Evolutionary conservation across 2,329 filamentous ascomycete genomes (phyloP).

Genomic region (Colletotrichum caudatum): DNA sequence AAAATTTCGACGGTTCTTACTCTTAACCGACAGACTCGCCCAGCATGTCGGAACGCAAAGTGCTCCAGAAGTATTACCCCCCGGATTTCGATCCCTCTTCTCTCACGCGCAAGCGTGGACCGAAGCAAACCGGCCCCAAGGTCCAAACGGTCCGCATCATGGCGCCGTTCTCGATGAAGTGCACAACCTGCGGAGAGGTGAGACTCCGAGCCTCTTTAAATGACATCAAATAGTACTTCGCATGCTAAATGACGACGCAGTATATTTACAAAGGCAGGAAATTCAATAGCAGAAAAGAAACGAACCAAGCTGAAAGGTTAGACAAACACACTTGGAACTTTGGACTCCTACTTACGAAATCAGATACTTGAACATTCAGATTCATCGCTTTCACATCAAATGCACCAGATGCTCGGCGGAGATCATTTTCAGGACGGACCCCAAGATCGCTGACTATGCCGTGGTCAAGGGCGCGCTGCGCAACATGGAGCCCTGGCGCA

Average conservation of each 20-base stretch:
- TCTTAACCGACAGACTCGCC: slow-evolving; percentile 29
- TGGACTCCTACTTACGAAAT: too few relatives aligned
- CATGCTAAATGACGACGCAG: neutral
- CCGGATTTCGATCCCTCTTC: slow-evolving; percentile 92
- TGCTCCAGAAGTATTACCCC: slow-evolving; percentile 74
- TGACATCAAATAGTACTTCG: neutral
- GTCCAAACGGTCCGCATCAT: slow-evolving; percentile 90
- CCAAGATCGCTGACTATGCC: slow-evolving; percentile 93
- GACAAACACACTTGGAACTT: too few relatives aligned
- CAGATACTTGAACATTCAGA: slow-evolving; percentile 83
- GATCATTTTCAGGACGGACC: slow-evolving; percentile 94
- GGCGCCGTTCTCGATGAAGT: slow-evolving; percentile 87
- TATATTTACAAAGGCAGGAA: slow-evolving; percentile 95
- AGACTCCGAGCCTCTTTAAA: slow-evolving; percentile 30
- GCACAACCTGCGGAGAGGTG: slow-evolving; percentile 68
- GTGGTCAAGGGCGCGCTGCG: slow-evolving; percentile 85
- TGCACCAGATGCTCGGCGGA: slow-evolving; percentile 81
- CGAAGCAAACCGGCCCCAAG: slow-evolving; percentile 81
- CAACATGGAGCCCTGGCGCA: slow-evolving; percentile 93
- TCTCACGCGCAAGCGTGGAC: slow-evolving; percentile 76
- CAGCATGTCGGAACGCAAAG: slow-evolving; percentile 88
- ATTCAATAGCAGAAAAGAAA: slow-evolving; percentile 96
- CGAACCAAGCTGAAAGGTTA: slow-evolving; percentile 80
- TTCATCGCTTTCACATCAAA: slow-evolving; percentile 83
- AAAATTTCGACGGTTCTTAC: neutral